Conservation (phyloP, 106 monocot genomes). For the Allium fistulosum region DNA sequence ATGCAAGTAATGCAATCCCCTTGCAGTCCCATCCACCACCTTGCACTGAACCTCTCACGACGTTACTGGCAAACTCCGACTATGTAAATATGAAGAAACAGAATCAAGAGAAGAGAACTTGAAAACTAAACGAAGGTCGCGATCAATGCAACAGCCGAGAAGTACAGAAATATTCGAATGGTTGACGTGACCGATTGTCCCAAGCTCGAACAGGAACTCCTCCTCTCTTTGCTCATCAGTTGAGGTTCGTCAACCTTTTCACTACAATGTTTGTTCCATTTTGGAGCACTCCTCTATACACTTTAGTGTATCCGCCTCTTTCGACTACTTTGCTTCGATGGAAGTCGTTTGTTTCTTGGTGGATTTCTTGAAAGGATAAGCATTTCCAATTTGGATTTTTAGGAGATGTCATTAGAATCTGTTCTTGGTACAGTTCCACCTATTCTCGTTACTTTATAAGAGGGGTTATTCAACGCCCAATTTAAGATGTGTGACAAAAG, state of each 20-base stretch:
- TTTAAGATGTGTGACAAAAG: too few species aligned
- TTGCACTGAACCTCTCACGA: conserved; percentile 34
- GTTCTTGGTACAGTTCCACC: too few species aligned
- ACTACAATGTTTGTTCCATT: conserved; percentile 45
- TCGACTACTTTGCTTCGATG: conserved; percentile 75
- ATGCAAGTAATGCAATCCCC: conserved; percentile 55
- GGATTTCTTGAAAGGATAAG: conserved; percentile 47
- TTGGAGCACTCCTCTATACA: conserved; percentile 48
- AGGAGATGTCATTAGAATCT: too few species aligned
- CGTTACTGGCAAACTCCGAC: conserved; percentile 30
- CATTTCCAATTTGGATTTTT: conserved; percentile 11
- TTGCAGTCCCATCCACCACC: conserved; percentile 36
- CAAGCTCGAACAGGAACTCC: conserved; percentile 63
- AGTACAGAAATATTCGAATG: conserved; percentile 55
- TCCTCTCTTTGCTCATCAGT: conserved; percentile 52
- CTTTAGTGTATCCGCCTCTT: conserved; percentile 58
- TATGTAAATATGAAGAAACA: conserved; percentile 48
- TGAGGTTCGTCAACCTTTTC: conserved; percentile 37
- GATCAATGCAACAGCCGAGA: conserved; percentile 60
- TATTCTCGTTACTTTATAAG: too few species aligned
- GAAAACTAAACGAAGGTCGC: conserved; percentile 47
- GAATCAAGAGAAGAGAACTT: conserved; percentile 58
- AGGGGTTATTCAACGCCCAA: too few species aligned
- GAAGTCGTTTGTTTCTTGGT: conserved; percentile 42
- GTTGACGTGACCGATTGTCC: conserved; percentile 46